Conservation (phyloP, 2,329 filamentous ascomycete genomes). For the Simplicillium sp. region DNA sequence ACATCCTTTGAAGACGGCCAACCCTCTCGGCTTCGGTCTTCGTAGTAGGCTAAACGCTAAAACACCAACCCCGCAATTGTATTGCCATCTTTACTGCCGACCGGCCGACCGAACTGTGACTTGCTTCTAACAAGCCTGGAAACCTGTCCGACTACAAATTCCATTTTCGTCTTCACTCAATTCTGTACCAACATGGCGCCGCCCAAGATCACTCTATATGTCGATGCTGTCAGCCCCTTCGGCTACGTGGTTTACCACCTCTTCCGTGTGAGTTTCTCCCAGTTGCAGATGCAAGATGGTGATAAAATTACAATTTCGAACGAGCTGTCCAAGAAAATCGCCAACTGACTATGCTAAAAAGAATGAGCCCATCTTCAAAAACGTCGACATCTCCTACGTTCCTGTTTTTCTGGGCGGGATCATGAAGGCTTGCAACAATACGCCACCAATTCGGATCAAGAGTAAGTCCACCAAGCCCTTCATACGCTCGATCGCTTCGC, state of each 20-base stretch:
- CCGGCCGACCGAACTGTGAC: too few relatives aligned
- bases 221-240: conserved; percentile 30
- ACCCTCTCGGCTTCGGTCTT: too few relatives aligned
- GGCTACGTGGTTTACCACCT: conserved; percentile 27
- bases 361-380: conserved; percentile 20
- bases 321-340: neutral
- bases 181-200: neutral
- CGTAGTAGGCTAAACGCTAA: too few relatives aligned
- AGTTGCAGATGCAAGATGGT: neutral
- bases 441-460: conserved; percentile 23
- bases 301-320: neutral
- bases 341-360: conserved; percentile 5
- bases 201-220: conserved; percentile 25
- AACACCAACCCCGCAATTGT: too few relatives aligned
- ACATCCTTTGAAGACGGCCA: too few relatives aligned
- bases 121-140: too few relatives aligned
- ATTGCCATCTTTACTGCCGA: too few relatives aligned
- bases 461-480: conserved; percentile 15
- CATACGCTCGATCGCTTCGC: neutral
- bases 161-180: too few relatives aligned
- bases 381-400: conserved; percentile 21
- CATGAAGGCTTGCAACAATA: conserved; percentile 26
- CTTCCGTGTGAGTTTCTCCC: conserved; percentile 20
- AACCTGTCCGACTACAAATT: too few relatives aligned
- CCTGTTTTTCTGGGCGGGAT: conserved; percentile 28